These are phyloP conservation scores for Trichosporon inkin DNA, from an alignment of 1,284 basidiomycete species.

Conservation along the genomic window DNA sequence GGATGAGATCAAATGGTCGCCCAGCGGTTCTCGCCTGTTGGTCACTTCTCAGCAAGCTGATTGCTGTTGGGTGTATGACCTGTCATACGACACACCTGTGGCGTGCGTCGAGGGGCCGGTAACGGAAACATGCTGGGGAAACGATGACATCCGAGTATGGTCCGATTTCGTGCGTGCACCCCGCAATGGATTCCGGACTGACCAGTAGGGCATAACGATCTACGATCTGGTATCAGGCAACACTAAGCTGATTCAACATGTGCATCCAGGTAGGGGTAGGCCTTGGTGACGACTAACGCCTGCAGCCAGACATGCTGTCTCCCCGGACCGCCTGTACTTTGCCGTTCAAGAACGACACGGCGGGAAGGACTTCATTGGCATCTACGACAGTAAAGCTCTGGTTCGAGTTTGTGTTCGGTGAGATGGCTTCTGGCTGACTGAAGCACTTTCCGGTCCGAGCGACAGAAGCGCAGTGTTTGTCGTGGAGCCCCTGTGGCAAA, in stretches of 20 bases:
- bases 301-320: conserved; percentile 66
- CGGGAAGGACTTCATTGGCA: conserved; percentile 74
- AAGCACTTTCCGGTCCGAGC: conserved; percentile 80
- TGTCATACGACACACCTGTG: conserved; percentile 62
- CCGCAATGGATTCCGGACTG: neutral
- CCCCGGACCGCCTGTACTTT: conserved; percentile 72
- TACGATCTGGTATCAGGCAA: conserved; percentile 59
- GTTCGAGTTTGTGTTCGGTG: conserved; percentile 59
- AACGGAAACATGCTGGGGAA: conserved; percentile 77
- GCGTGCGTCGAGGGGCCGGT: conserved; percentile 63
- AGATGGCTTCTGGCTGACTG: conserved; percentile 1
- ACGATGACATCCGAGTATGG: conserved; percentile 73
- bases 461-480: conserved; percentile 65
- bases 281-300: conserved; percentile 14
- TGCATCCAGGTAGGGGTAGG: neutral
- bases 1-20: conserved; percentile 73
- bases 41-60: conserved; percentile 65
- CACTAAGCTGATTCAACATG: conserved; percentile 28
- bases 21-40: conserved; percentile 73
- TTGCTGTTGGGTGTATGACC: conserved; percentile 56
- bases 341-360: conserved; percentile 76
- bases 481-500: conserved; percentile 74
- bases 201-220: conserved; percentile 69
- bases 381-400: conserved; percentile 73
- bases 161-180: conserved; percentile 69